phyloP scores from a whole-genome alignment of 257 asterid genomes.

The Solanum tarapatanum region DNA sequence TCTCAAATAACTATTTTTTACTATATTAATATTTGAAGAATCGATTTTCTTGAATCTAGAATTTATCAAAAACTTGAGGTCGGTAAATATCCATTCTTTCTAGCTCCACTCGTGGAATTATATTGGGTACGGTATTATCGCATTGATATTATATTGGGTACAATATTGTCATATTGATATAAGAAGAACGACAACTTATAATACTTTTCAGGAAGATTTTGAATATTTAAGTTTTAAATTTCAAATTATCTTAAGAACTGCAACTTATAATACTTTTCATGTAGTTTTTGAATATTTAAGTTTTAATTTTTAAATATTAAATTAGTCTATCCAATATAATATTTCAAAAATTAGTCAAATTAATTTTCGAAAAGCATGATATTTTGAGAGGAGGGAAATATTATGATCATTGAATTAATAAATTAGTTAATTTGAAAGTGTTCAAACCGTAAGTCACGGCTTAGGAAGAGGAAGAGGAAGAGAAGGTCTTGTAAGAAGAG shows the following conservation, averaged over 20 bases:
- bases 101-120: too few relatives aligned
- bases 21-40: background rate
- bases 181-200: background rate
- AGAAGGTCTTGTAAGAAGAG: background rate
- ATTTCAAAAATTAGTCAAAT: too few relatives aligned
- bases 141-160: background rate
- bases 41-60: background rate
- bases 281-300: too few relatives aligned
- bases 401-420: background rate
- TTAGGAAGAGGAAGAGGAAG: background rate
- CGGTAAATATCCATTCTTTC: too few relatives aligned
- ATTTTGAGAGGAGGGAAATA: background rate
- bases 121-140: fast-evolving
- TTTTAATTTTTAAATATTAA: too few relatives aligned
- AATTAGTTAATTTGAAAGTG: background rate
- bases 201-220: background rate
- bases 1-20: background rate
- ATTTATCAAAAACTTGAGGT: background rate
- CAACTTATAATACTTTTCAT: too few relatives aligned
- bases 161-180: too few relatives aligned
- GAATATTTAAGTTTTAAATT: too few relatives aligned
- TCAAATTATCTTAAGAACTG: too few relatives aligned
- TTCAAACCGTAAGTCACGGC: background rate
- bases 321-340: too few relatives aligned
- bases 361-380: too few relatives aligned